A percentile compares a stretch with the other conserved stretches of the same genome.
phyloP scores from a whole-genome alignment of 2,329 filamentous ascomycete genomes.

The Lasiodiplodia sp. region DNA sequence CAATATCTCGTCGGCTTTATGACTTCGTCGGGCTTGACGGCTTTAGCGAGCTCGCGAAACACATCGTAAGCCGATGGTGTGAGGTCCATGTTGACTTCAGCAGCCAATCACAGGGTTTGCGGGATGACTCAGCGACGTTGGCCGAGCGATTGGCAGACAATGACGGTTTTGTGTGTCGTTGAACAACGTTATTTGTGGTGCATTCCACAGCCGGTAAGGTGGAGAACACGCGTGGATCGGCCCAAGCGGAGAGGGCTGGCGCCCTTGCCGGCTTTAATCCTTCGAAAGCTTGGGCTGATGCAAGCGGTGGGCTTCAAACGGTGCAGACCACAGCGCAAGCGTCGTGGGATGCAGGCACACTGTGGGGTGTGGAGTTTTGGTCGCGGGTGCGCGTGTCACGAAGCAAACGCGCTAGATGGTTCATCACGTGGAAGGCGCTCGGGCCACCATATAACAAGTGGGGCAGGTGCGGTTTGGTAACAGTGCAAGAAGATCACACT shows the following conservation, averaged over 20 bases:
- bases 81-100: not conserved
- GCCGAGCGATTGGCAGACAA: not conserved
- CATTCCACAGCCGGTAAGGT: not conserved
- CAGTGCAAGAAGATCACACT: not conserved
- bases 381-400: not conserved
- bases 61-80: not conserved
- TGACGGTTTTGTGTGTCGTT: not conserved
- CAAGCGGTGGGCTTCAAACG: not conserved
- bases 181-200: not conserved
- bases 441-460: not conserved
- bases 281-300: not conserved
- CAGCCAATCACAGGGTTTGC: too few relatives aligned
- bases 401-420: not conserved
- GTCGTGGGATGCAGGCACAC: not conserved
- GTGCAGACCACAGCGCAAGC: not conserved
- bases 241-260: not conserved
- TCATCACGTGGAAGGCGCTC: not conserved
- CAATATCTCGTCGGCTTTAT: conserved; percentile 40
- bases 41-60: conserved; percentile 29
- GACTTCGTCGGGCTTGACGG: conserved; percentile 33
- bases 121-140: not conserved
- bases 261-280: not conserved
- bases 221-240: not conserved
- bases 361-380: not conserved
- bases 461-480: not conserved